Base-by-base conservation (phyloP, 495 filamentous ascomycete species). In the Aspergillus funiculosus region DNA sequence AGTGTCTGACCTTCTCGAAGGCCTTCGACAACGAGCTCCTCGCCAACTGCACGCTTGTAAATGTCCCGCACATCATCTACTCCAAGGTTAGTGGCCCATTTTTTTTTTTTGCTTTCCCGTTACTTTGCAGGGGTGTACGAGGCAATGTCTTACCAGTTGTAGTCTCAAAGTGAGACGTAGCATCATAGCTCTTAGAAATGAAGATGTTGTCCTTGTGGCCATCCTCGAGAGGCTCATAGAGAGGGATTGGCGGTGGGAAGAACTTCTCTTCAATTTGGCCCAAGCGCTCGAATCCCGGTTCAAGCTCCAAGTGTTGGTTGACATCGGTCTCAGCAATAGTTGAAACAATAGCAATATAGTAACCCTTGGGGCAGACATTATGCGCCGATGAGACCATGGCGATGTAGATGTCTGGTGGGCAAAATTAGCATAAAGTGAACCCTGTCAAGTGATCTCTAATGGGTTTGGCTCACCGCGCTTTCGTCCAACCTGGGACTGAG, bases 291-390 rank as follows among this genome's bases (percentile, higher is more conserved):
- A 99, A 85, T 46, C 92, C 92, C 17, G 90, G 83, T 63, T 90
- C 84, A 3, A 99, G 82, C 70, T 99, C 92, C 19, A 95, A 65
- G 64, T 97, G 94, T 69, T 94, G 90, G 75, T 99, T 97, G 48
- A 84, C 81, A 50, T 80, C 71, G 29, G 81, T 82, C 75, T 99
- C 92, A 54, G 94, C 87, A 53, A 99, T 95, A 46, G 94, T 99
- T 38, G 88, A 94, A 41, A 99, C 89, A 54, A 95, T 96, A 49
- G 92, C 94, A 54, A 99, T 89, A 73, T 94, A 97, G 78, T 96
- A 97, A 30, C 90, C 92, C 76, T 95, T 95, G 43, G 94, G 92
- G 72, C 94, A 97, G 56, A 97, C 94, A 61, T 94, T 97, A 75
- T 97, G 94, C 6, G 91, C 87, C 20, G 89, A 86, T 6, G 89